Conservation (phyloP, 805 yeast species). For the Kodamaea lidongshanica region DNA sequence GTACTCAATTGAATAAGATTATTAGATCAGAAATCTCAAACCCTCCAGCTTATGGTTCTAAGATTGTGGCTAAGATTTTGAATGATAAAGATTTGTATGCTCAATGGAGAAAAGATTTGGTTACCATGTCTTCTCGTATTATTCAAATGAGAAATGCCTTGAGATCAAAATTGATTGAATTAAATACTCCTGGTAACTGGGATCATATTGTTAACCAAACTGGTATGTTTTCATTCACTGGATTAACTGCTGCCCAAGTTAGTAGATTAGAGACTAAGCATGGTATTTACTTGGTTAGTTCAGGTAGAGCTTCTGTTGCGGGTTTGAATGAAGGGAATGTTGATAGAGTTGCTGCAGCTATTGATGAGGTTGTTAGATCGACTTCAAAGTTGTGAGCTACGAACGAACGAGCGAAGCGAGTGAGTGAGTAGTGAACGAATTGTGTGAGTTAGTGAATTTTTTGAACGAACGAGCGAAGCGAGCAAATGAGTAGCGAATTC, state of each 20-base stretch:
- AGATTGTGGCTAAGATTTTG: constrained; percentile 73
- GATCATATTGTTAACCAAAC: constrained; percentile 83
- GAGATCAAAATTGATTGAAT: constrained; percentile 50
- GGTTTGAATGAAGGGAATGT: constrained; percentile 82
- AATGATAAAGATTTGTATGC: constrained; percentile 56
- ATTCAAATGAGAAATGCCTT: constrained; percentile 67
- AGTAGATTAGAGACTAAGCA: constrained; percentile 67
- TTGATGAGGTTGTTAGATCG: constrained; percentile 65
- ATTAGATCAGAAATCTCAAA: constrained; percentile 84
- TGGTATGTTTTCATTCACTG: constrained; percentile 97
- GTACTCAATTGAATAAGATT: constrained; percentile 68
- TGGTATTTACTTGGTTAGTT: constrained; percentile 72
- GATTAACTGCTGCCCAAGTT: constrained; percentile 71
- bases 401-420: no score
- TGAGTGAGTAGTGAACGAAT: no score
- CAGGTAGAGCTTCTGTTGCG: constrained; percentile 91
- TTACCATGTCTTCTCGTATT: constrained; percentile 84
- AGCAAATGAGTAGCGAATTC: no score
- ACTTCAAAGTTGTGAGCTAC: constrained; percentile 13
- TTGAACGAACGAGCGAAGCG: no score
- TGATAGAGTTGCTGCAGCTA: constrained; percentile 68
- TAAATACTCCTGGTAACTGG: constrained; percentile 86
- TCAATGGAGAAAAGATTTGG: constrained; percentile 81
- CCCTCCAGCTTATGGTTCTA: constrained; percentile 95
- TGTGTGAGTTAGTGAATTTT: no score